phyloP scores from a whole-genome alignment of 805 yeast genomes.

The Metschnikowia henanensis region DNA sequence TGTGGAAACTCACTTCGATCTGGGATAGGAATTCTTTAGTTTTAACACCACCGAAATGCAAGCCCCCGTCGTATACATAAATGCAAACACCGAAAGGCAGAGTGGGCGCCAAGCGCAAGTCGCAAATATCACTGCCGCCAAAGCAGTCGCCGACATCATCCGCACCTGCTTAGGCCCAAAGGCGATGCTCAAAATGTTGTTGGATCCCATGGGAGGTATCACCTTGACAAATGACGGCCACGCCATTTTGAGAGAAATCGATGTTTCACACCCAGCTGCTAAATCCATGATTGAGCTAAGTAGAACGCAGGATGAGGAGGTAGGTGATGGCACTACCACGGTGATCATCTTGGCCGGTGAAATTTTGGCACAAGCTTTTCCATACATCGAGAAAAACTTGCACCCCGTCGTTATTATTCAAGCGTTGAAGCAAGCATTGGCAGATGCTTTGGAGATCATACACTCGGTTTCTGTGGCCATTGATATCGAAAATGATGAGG shows the following conservation, averaged over 20 bases:
- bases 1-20: neutral
- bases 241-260: conserved; percentile 95
- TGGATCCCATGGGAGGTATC: conserved; percentile 97
- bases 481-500: conserved; percentile 78
- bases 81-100: conserved; percentile 90
- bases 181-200: conserved; percentile 97
- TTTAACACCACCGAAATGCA: conserved; percentile 31
- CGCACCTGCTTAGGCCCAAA: conserved; percentile 98
- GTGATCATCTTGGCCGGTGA: conserved; percentile 98
- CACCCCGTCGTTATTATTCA: conserved; percentile 97
- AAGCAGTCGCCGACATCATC: conserved; percentile 96
- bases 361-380: conserved; percentile 91
- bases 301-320: conserved; percentile 98
- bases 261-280: conserved; percentile 98
- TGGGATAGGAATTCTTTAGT: too few species aligned
- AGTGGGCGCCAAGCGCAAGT: conserved; percentile 97
- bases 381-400: conserved; percentile 90
- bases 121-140: conserved; percentile 98
- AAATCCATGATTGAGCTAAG: conserved; percentile 96
- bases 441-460: conserved; percentile 87
- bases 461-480: conserved; percentile 81
- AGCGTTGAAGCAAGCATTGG: conserved; percentile 87
- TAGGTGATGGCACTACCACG: conserved; percentile 97
- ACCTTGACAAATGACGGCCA: conserved; percentile 98
- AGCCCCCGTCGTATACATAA: conserved; percentile 49